These are phyloP conservation scores for Metarhizium rileyi DNA, from an alignment of 2,329 filamentous ascomycete species.

Conservation along the genomic window DNA sequence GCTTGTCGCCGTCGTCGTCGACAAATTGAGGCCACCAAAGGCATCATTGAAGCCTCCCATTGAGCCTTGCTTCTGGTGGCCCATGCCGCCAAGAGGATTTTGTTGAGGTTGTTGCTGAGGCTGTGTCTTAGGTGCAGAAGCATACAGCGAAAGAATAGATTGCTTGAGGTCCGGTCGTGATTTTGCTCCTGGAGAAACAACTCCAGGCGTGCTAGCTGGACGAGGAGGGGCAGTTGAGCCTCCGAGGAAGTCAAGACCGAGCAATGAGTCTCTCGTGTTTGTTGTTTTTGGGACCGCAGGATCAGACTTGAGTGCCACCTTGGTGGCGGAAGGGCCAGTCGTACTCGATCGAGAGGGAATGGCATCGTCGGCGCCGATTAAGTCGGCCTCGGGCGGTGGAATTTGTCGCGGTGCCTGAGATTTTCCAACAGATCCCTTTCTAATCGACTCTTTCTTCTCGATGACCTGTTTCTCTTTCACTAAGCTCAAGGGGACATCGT, in stretches of 20 bases:
- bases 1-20: constrained; percentile 24
- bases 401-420: constrained; percentile 23
- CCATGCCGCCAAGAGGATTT: constrained; percentile 54
- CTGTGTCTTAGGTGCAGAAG: constrained; percentile 71
- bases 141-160: constrained; percentile 92
- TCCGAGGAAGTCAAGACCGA: constrained; percentile 89
- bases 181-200: constrained; percentile 48
- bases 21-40: constrained; percentile 43
- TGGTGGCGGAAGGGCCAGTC: constrained; percentile 52
- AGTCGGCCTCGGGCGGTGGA: constrained; percentile 53
- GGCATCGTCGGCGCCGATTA: constrained; percentile 71
- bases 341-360: constrained; percentile 64
- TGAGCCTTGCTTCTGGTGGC: constrained; percentile 40
- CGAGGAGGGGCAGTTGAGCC: constrained; percentile 62
- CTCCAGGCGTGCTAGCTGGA: constrained; percentile 70
- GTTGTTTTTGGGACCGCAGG: constrained; percentile 57
- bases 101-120: constrained; percentile 32
- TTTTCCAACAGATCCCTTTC: constrained; percentile 49
- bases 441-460: constrained; percentile 46
- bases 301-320: constrained; percentile 50
- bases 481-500: constrained; percentile 59
- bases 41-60: constrained; percentile 67
- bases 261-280: constrained; percentile 77
- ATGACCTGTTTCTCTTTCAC: constrained; percentile 59
- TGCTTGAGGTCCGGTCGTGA: constrained; percentile 92